Base-by-base conservation (phyloP, 257 asterid genomes). In the Capsicum chinense region DNA sequence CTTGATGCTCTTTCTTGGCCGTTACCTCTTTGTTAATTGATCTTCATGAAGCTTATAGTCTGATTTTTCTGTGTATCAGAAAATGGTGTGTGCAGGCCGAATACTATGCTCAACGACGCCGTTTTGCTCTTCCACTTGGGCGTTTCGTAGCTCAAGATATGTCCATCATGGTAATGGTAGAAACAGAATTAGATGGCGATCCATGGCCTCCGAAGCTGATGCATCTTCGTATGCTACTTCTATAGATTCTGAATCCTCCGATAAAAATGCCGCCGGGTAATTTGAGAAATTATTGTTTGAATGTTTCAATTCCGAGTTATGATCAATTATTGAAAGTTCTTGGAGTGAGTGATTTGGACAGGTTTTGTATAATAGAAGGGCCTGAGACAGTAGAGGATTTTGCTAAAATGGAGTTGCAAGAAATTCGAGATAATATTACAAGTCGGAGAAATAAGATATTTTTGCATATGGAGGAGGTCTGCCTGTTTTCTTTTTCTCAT, bases 391-490 rank as follows among this genome's bases (percentile, higher is more conserved):
- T 93, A 50, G 93, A 90, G 92, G 98, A 92, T 85, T 96, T 94
- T 48, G 98, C 94, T 4, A 90, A 92, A 80, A 96, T 96, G 98
- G 98, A 94, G 83, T 84, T 92, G 50, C 97, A 90, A 87, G 99
- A 96, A 89, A 93, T 96, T 87, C 94, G 93, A 86, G 99, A 96
- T 57, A 96, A 91, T 85, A 94, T 96, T 79, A 92, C 95, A 76
- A 91, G 98, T 89, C 93, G 99, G 37, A 87, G 98, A 73, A 96
- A 92, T 85, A 96, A 96, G 89, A 96, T 96, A 16, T 96, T 96
- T 85, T 88, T 96, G 92, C 98, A 92, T 60, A 96, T 96, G 99
- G 99, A 96, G 88, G 99, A 96, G 98, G 99, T 94, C 21, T 79
- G 90, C 86, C 6, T 21, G 19, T 3, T 12, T 39, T 5, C 56